Conservation (phyloP, 139 green algal genomes). For the Asterochloris sp. region DNA sequence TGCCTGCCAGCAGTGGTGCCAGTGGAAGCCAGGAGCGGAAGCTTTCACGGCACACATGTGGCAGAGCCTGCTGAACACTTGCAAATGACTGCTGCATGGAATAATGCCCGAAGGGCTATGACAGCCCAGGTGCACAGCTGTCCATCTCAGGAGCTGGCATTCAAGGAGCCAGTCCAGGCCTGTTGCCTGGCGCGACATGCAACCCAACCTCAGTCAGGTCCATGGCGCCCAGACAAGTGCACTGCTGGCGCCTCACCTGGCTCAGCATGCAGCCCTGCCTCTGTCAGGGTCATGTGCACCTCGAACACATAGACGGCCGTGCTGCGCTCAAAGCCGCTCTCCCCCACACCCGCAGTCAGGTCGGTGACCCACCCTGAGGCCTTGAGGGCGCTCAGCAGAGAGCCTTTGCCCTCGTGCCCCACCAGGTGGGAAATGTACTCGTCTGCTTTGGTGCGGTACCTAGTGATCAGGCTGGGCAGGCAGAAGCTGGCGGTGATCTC, state of each 20-base stretch:
- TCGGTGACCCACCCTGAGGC: constrained; percentile 72
- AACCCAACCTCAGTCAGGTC: too few species aligned
- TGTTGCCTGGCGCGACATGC: too few species aligned
- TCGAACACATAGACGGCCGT: constrained; percentile 73
- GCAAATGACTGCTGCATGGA: too few species aligned
- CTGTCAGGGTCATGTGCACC: constrained; percentile 72
- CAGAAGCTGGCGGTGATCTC: constrained; percentile 73
- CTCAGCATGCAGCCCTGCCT: constrained; percentile 68
- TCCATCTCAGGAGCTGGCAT: too few species aligned
- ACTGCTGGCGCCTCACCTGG: constrained; percentile 25
- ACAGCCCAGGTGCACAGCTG: too few species aligned
- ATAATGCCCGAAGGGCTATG: too few species aligned
- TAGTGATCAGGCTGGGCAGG: constrained; percentile 66
- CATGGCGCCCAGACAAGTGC: too few species aligned
- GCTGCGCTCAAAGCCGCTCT: constrained; percentile 57
- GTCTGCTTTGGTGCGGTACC: constrained; percentile 82
- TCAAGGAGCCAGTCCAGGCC: too few species aligned
- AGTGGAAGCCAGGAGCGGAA: too few species aligned
- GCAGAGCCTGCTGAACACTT: too few species aligned
- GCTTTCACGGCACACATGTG: too few species aligned
- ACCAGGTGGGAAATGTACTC: constrained; percentile 92
- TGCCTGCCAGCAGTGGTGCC: too few species aligned
- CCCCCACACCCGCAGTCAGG: constrained; percentile 82
- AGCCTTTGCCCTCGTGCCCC: constrained; percentile 88
- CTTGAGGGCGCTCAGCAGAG: constrained; percentile 82